These are phyloP conservation scores for Phytopythium montanum DNA, from an alignment of 352 stramenopile genomes.

Conservation along the genomic window DNA sequence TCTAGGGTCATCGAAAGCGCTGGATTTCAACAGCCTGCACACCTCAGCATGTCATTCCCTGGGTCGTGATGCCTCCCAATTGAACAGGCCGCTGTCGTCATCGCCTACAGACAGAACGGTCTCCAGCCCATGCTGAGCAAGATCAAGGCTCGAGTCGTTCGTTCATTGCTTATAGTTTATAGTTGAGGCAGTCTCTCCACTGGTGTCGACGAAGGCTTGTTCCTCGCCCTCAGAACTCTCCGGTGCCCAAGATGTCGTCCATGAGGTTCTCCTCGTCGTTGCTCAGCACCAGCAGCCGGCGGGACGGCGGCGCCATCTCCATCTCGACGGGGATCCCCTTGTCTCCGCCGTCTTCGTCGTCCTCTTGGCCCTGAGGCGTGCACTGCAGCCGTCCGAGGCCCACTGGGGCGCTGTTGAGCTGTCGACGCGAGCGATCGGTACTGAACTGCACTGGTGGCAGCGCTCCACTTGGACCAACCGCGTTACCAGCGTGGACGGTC, in stretches of 20 bases:
- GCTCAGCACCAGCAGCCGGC: conserved; percentile 43
- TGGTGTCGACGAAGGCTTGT: no score
- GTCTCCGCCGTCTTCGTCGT: conserved; percentile 11
- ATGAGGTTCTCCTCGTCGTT: conserved; percentile 85
- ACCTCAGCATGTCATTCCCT: no score
- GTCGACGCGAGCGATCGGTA: conserved; percentile 36
- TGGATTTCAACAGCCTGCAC: no score
- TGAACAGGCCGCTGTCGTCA: no score
- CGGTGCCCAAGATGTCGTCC: conserved; percentile 62
- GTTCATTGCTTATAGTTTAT: no score
- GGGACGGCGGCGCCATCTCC: conserved; percentile 7
- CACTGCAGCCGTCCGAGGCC: conserved; percentile 63
- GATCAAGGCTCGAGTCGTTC: no score
- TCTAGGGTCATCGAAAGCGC: no score
- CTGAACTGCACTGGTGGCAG: conserved; percentile 39
- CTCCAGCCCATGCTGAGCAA: no score
- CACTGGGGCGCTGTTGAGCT: conserved; percentile 69
- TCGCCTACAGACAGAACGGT: no score
- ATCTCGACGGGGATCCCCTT: conserved; percentile 11
- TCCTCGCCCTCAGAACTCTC: conserved; percentile 16
- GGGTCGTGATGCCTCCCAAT: no score
- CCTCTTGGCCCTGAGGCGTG: conserved; percentile 28
- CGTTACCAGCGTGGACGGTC: conserved; percentile 41
- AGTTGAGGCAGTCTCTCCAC: no score
- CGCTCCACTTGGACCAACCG: not conserved